Evolutionary conservation across 352 stramenopile genomes (phyloP).

Genomic region (Aphanomyces euteiches): DNA sequence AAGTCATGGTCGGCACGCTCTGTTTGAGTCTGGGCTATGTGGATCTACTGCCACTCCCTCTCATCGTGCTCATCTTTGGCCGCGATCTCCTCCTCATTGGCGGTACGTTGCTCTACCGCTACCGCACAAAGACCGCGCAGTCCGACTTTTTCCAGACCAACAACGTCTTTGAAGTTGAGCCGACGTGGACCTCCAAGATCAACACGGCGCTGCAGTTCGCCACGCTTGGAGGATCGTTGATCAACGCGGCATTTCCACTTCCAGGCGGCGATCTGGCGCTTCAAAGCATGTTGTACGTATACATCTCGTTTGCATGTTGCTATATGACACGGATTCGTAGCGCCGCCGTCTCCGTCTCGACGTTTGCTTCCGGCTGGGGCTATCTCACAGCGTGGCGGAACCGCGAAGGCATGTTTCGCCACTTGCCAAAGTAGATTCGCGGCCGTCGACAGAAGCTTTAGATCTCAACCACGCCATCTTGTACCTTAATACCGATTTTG

Average conservation of each 20-base stretch:
- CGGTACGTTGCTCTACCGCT: conserved; percentile 72
- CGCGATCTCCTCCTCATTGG: conserved; percentile 66
- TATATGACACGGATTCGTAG: conserved; percentile 8
- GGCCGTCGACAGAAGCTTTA: neutral
- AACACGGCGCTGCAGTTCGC: conserved; percentile 78
- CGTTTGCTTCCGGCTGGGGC: conserved; percentile 67
- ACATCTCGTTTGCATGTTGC: neutral
- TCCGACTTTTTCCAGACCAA: conserved; percentile 78
- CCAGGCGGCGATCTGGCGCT: conserved; percentile 48
- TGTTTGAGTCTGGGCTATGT: conserved; percentile 73
- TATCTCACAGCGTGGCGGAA: conserved; percentile 41
- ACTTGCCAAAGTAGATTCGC: conserved; percentile 6
- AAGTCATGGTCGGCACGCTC: conserved; percentile 69
- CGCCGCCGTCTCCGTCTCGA: conserved; percentile 44
- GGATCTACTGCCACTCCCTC: conserved; percentile 53
- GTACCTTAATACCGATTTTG: conserved; percentile 37
- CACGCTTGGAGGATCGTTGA: conserved; percentile 66
- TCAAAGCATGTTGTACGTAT: conserved; percentile 61
- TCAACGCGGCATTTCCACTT: conserved; percentile 69
- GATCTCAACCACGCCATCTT: too few relatives aligned
- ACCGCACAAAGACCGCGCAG: conserved; percentile 62
- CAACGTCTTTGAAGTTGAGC: conserved; percentile 67
- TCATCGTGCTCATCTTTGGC: conserved; percentile 67
- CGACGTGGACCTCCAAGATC: conserved; percentile 67
- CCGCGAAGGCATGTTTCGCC: conserved; percentile 15